Conservation (phyloP, 345 rosid species). For the Citrus unshiu region DNA sequence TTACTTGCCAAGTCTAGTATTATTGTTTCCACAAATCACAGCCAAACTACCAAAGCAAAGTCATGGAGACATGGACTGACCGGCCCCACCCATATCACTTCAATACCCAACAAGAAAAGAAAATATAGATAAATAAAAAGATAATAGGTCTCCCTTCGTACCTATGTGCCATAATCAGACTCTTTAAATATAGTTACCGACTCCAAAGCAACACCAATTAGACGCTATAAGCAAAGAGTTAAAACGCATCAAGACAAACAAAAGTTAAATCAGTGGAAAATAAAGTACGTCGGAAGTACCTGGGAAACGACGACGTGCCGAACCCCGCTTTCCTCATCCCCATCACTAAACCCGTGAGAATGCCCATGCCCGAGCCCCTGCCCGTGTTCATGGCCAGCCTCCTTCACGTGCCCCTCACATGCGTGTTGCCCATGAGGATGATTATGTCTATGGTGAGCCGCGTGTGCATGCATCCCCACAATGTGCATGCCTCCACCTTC, state of each 20-base stretch:
- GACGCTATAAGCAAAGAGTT: background rate
- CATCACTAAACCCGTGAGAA: slow-evolving; percentile 34
- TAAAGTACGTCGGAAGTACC: slow-evolving; percentile 29
- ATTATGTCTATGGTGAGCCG: slow-evolving; percentile 77
- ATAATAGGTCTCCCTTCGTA: background rate
- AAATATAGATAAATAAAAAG: no score
- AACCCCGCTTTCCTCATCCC: slow-evolving; percentile 48
- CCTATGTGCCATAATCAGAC: background rate
- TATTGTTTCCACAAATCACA: no score
- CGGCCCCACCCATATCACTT: background rate
- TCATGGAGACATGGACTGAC: no score
- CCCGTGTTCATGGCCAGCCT: slow-evolving; percentile 23
- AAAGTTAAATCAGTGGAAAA: no score
- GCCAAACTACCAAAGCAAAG: no score
- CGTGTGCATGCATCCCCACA: slow-evolving; percentile 89
- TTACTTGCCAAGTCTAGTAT: background rate
- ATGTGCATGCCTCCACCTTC: slow-evolving; percentile 83
- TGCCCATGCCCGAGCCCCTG: slow-evolving; percentile 23
- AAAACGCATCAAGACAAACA: background rate
- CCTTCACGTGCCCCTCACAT: slow-evolving; percentile 42
- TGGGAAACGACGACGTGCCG: slow-evolving; percentile 94
- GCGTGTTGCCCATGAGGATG: slow-evolving; percentile 57
- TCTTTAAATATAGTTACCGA: no score
- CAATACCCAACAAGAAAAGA: background rate
- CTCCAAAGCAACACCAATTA: background rate